Base-by-base conservation (phyloP, 2,329 filamentous ascomycete species). In the Orbilia ellipsospora region DNA sequence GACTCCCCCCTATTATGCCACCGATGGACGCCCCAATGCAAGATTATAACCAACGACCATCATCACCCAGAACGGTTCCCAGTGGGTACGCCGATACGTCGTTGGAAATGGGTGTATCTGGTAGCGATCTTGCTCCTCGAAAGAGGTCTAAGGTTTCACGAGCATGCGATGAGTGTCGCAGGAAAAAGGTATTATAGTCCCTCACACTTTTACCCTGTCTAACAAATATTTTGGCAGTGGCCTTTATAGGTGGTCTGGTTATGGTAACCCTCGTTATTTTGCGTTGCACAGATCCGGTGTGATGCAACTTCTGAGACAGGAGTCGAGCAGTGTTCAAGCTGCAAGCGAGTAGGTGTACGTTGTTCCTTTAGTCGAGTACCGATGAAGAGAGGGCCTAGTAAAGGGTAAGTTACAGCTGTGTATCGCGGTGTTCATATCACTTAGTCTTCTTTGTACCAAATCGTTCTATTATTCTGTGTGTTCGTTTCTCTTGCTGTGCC, bases 331-430 rank as follows among this genome's bases (percentile, higher is more conserved):
- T 97, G 93, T 80, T 91, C 91, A 1, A 94, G 92, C 80, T 96
- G 93, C 81, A 89, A 89, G 65, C 88, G 92, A 63, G 90, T 92
- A 6, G 87, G 88, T n/a, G 87, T 89, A n/a, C 85, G 85, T 20
- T 97, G 93, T 82, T 87, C 93, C 18, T 97, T 96, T 81, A 96
- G 92, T 82, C 88, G 93, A 60, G 90, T 95, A 64, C 93, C 92
- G 0, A 92, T 95, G 86, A 96, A 95, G 82, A 87, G 92, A 75
- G 93, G 93, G 1, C 93, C 93, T 1, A 95, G 91, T 81, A 97
- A 96, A 87, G 93, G 93, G 86, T 92, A 86, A 79, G 84, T 77
- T 16, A 20, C 13, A 48, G 15, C 8, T 48, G 44, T 15, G 13
- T 23, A 52, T 64, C 56, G 77, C 67, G 60, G 50, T 72, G 52